A percentile compares a stretch with the other conserved stretches of the same genome.
These are phyloP conservation scores for Sanghuangporus weigelae DNA, from an alignment of 1,284 basidiomycete genomes.

Conservation along the genomic window DNA sequence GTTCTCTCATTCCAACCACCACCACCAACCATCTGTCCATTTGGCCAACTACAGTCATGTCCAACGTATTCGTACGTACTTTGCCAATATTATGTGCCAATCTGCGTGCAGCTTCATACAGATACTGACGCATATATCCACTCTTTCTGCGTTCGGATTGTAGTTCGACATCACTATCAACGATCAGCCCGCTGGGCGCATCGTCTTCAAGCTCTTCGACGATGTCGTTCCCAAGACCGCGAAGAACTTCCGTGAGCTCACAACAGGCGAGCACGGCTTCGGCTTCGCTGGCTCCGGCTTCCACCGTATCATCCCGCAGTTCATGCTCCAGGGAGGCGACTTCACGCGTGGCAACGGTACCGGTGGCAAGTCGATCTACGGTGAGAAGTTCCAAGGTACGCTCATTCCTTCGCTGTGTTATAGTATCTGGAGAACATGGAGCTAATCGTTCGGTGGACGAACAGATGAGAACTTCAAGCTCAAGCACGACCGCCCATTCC, in stretches of 20 bases:
- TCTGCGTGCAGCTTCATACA: not conserved
- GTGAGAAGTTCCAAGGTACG: constrained; percentile 68
- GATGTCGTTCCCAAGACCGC: constrained; percentile 69
- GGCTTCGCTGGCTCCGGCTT: constrained; percentile 66
- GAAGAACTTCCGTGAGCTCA: constrained; percentile 76
- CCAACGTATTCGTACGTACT: constrained; percentile 16
- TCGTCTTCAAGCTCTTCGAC: constrained; percentile 71
- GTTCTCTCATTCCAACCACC: constrained; percentile 8
- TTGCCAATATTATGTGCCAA: not conserved
- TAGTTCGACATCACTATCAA: constrained; percentile 83
- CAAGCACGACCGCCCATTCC: constrained; percentile 74
- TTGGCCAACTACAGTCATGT: constrained; percentile 1
- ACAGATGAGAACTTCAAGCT: constrained; percentile 84
- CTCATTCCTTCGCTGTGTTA: not conserved
- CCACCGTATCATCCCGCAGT: constrained; percentile 84
- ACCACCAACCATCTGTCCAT: not conserved
- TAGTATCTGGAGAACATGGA: not conserved
- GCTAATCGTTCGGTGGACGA: not conserved
- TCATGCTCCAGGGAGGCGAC: constrained; percentile 85
- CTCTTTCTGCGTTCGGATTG: constrained; percentile 1
- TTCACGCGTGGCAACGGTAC: constrained; percentile 75
- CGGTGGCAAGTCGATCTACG: constrained; percentile 90
- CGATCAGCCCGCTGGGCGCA: constrained; percentile 61
- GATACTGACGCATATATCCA: constrained; percentile 17
- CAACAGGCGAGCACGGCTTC: constrained; percentile 74